Conservation (phyloP, 805 yeast genomes). For the Starmera caribaea region DNA sequence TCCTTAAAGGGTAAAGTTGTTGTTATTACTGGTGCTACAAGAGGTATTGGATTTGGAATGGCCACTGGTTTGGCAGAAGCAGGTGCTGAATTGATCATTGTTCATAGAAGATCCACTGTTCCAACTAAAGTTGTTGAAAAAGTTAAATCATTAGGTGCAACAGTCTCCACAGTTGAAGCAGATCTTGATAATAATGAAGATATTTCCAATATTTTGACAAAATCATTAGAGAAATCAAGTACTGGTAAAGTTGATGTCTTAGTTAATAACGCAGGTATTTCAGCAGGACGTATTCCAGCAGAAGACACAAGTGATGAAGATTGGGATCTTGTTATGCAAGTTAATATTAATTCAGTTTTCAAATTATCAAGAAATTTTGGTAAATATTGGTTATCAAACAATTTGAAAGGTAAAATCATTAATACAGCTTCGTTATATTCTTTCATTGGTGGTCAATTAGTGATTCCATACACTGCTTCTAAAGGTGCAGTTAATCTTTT, state of each 20-base stretch:
- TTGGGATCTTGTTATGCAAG: conserved; percentile 63
- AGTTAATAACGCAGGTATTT: conserved; percentile 83
- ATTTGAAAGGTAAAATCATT: conserved; percentile 55
- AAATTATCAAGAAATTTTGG: conserved; percentile 73
- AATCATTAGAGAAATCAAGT: conserved; percentile 46
- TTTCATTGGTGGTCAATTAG: conserved; percentile 12
- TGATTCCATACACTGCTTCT: conserved; percentile 73
- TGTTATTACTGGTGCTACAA: conserved; percentile 48
- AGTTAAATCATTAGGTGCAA: conserved; percentile 46
- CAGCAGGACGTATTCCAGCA: conserved; percentile 40
- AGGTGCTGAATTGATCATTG: conserved; percentile 55
- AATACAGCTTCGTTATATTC: conserved; percentile 69
- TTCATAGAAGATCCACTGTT: conserved; percentile 14
- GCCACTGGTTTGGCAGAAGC: conserved; percentile 22
- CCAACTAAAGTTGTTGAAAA: conserved; percentile 7
- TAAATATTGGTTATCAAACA: conserved; percentile 43
- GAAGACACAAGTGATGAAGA: conserved; percentile 25
- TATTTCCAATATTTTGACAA: conserved; percentile 16
- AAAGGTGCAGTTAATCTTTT: conserved; percentile 74
- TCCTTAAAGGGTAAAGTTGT: conserved; percentile 78
- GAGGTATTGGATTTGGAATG: conserved; percentile 21
- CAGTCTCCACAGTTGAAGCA: conserved; percentile 37
- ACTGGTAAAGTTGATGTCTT: conserved; percentile 62
- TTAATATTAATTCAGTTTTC: conserved; percentile 71
- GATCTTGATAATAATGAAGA: conserved; percentile 14